These are phyloP conservation scores for Pugionium dolabratum DNA, from an alignment of 345 rosid genomes.

Conservation along the genomic window DNA sequence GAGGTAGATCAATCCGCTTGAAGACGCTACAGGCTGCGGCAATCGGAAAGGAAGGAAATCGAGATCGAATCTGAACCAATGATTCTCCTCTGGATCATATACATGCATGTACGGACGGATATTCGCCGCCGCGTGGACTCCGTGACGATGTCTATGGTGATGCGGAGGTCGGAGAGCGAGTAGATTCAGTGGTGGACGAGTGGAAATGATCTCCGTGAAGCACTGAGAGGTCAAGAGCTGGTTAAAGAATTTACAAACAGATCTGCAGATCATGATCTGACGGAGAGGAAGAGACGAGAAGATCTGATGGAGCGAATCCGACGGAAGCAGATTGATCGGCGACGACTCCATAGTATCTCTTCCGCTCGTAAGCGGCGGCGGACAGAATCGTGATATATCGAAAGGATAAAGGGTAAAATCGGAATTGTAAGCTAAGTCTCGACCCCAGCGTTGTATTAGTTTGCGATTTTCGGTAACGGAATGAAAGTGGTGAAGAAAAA, in stretches of 20 bases:
- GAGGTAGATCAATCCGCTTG: conserved; percentile 65
- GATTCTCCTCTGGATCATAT: conserved; percentile 59
- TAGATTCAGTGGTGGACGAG: conserved; percentile 57
- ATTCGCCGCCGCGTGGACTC: conserved; percentile 28
- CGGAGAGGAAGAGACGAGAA: conserved; percentile 79
- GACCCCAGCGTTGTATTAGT: conserved; percentile 23
- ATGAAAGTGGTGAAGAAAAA: conserved; percentile 7
- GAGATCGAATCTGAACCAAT: conserved; percentile 70
- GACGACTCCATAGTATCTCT: conserved; percentile 46
- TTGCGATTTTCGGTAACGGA: neutral
- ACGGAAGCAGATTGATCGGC: conserved; percentile 64
- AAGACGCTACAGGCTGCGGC: conserved; percentile 73
- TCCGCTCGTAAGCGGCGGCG: conserved; percentile 19
- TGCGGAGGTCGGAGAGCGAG: conserved; percentile 75
- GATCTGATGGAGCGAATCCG: conserved; percentile 76
- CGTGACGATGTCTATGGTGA: conserved; percentile 44
- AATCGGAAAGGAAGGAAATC: conserved; percentile 71
- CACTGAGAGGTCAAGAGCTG: conserved; percentile 48
- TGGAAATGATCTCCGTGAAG: conserved; percentile 50
- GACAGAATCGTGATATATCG: neutral
- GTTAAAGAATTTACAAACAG: conserved; percentile 64
- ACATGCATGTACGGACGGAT: conserved; percentile 50
- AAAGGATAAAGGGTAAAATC: conserved; percentile 10
- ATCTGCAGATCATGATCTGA: conserved; percentile 68
- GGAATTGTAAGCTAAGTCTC: neutral